Percentiles rank a stretch among this genome's conserved stretches.
Conservation (phyloP, 495 filamentous ascomycete genomes). For the Entonaema liquescens region DNA sequence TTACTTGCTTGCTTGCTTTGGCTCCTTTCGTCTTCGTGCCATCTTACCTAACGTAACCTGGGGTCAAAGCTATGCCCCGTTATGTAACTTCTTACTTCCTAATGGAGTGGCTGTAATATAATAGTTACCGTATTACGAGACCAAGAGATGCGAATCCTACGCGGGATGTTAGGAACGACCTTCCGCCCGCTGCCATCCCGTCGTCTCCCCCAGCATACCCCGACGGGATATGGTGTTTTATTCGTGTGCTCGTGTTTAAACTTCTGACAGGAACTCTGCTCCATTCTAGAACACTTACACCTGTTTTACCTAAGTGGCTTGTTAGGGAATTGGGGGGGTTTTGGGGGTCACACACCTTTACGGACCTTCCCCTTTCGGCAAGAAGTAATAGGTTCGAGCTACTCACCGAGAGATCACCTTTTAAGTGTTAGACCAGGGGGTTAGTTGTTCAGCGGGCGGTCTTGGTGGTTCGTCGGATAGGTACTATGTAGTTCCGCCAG, state of each 20-base stretch:
- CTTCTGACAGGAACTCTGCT: constrained; percentile 19
- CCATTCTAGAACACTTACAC: neutral
- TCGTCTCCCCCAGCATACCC: neutral
- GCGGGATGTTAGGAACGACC: constrained; percentile 15
- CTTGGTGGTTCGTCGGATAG: neutral
- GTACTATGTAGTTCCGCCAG: neutral
- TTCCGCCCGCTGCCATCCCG: constrained; percentile 16
- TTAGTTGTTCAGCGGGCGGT: neutral
- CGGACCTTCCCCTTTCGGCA: constrained; percentile 25
- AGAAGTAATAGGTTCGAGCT: constrained; percentile 11
- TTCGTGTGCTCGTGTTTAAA: constrained; percentile 17
- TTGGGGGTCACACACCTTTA: neutral
- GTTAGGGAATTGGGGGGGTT: neutral
- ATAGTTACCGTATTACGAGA: constrained; percentile 15
- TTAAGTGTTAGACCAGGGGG: constrained; percentile 11
- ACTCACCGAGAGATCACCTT: constrained; percentile 17
- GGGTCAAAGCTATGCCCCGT: too few species aligned
- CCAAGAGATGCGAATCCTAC: constrained; percentile 21
- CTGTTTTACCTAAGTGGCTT: neutral
- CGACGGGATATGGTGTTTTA: constrained; percentile 5
- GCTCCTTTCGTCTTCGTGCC: neutral
- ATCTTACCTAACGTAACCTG: neutral
- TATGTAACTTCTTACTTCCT: too few species aligned
- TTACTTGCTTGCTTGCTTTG: neutral
- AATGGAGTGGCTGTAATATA: too few species aligned